Percentiles rank a stretch among this genome's conserved stretches.
Evolutionary conservation across 1,139 yeast species (phyloP).

Genomic region (Lodderomyces margitis): DNA sequence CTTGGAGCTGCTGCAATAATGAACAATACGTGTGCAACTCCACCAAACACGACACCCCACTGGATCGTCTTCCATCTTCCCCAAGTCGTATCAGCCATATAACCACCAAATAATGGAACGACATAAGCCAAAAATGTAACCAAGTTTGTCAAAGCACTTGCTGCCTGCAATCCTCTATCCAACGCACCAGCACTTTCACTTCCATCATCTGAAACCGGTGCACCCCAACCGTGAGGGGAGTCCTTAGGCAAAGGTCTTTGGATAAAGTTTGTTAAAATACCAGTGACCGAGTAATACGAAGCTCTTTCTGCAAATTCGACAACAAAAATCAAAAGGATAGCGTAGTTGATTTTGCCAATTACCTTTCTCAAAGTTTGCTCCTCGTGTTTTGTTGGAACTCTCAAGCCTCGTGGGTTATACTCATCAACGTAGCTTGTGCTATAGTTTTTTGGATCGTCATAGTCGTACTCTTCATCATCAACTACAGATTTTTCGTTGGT

Average conservation of each 20-base stretch:
- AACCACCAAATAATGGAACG: slow-evolving; percentile 45
- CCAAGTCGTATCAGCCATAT: slow-evolving; percentile 38
- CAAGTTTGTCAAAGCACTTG: slow-evolving; percentile 39
- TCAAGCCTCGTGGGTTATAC: slow-evolving; percentile 33
- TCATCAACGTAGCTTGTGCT: slow-evolving; percentile 28
- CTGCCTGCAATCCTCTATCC: slow-evolving; percentile 40
- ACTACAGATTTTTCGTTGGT: slow-evolving; percentile 1
- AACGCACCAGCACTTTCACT: slow-evolving; percentile 43
- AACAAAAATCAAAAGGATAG: slow-evolving; percentile 36
- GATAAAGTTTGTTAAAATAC: slow-evolving; percentile 42
- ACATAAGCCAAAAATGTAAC: slow-evolving; percentile 43
- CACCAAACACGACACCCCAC: slow-evolving; percentile 40
- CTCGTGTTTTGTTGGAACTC: slow-evolving; percentile 44
- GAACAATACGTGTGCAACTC: slow-evolving; percentile 37
- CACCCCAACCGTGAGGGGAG: slow-evolving; percentile 43
- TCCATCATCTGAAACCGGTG: slow-evolving; percentile 45
- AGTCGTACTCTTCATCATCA: slow-evolving; percentile 34
- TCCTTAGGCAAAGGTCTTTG: slow-evolving; percentile 51
- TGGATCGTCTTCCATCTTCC: slow-evolving; percentile 45
- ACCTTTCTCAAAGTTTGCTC: slow-evolving; percentile 39
- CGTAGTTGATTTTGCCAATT: slow-evolving; percentile 28
- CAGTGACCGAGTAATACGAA: slow-evolving; percentile 44
- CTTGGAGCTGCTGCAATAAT: slow-evolving; percentile 41
- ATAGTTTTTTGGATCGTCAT: slow-evolving; percentile 22
- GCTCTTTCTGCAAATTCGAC: slow-evolving; percentile 49